Evolutionary conservation across 1,139 yeast genomes (phyloP), one percentile per base, ranked within the genome.

Genomic region (Sugiyamaella sp.): DNA sequence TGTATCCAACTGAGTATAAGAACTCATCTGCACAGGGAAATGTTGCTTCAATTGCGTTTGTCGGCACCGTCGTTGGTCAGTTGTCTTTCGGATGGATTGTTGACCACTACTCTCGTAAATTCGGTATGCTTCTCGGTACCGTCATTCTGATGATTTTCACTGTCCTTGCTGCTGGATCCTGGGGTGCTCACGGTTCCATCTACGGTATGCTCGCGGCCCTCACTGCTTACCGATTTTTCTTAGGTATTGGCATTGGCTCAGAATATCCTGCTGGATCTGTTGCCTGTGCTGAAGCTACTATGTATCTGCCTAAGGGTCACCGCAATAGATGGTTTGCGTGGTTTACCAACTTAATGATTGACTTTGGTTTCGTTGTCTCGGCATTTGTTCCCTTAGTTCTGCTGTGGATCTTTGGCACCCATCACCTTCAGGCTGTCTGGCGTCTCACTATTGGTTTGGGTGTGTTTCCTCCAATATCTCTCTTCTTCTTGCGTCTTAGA

Each of bases 231-330:
- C 80, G 98, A 69, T 88, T 89, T 72, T 86, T 91, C 70, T 75
- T 91, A 52, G 97, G 97, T 70, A 78, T 86, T 61, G 95, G 90
- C 59, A 77, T 78, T 55, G 78, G 77, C 19, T 91, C 95, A 50
- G 98, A 91, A 73, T 91, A 91, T 68, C 96, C 97, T 44, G 86
- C 96, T 21, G 89, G 96, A 37, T 87, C 96, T 1, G 95, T 91
- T 24, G 95, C 96, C 46, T 89, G 96, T 60, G 91, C 97, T 25
- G 98, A 91, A 72, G 95, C 95, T 46, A 85, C 95, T 40, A 84
- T 86, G 55, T 75, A 81, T 63, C 75, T 90, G 64, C 89, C 95
- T 24, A 78, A 84, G 12, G 96, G 96, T 57, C 78, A 80, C 57
- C 85, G 98, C 75, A 91, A 91, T 74, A 79, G 97, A 71, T 90